Evolutionary conservation across 495 filamentous ascomycete genomes (phyloP).

Genomic region (Xylona heveae): DNA sequence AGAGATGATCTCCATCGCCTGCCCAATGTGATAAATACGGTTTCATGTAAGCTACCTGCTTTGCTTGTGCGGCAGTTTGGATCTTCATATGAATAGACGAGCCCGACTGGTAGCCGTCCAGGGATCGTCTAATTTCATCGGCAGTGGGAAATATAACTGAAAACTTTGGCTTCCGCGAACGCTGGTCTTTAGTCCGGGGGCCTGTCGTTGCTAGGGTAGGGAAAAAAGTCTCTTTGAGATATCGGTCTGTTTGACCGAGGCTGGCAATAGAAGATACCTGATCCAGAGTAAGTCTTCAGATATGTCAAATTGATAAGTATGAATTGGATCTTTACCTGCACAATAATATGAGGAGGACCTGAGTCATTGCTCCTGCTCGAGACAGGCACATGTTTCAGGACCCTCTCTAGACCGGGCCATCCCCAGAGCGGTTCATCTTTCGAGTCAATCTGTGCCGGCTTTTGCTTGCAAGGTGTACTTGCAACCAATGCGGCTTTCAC

Average conservation of each 20-base stretch:
- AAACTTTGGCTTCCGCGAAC: constrained; percentile 16
- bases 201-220: constrained; percentile 20
- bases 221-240: constrained; percentile 51
- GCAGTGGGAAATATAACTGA: constrained; percentile 64
- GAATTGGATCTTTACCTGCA: constrained; percentile 41
- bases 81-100: constrained; percentile 67
- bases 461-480: constrained; percentile 50
- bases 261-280: constrained; percentile 43
- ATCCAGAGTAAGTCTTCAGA: background rate
- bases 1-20: constrained; percentile 16
- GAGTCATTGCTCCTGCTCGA: background rate
- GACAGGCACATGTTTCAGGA: constrained; percentile 31
- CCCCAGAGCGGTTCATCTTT: constrained; percentile 38
- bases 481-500: constrained; percentile 56
- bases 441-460: constrained; percentile 16
- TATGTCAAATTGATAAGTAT: background rate
- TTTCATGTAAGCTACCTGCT: constrained; percentile 53
- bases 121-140: constrained; percentile 51
- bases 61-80: constrained; percentile 40
- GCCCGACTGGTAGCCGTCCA: constrained; percentile 64
- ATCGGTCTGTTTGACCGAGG: constrained; percentile 49
- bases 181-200: constrained; percentile 10
- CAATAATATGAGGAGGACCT: constrained; percentile 33
- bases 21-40: constrained; percentile 59
- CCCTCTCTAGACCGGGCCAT: constrained; percentile 44